Evolutionary conservation across 805 yeast genomes (phyloP).

Genomic region (Monosporozyma siamensis): DNA sequence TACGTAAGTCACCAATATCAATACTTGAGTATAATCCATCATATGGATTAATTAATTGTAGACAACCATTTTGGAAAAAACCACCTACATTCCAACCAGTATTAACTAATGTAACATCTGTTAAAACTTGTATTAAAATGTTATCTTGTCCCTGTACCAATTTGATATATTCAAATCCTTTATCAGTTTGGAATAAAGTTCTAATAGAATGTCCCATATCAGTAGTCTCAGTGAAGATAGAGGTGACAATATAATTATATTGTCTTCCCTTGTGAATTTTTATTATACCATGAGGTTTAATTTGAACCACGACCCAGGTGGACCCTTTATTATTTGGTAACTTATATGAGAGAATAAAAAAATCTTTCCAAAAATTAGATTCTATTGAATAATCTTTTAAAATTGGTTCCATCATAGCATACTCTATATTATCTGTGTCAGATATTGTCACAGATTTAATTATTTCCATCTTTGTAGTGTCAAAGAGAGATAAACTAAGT

Average conservation of each 20-base stretch:
- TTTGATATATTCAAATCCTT: not conserved
- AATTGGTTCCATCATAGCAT: conserved; percentile 1
- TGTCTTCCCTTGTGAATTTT: not conserved
- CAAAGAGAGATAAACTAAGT: not conserved
- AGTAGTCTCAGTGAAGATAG: not conserved
- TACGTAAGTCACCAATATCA: not conserved
- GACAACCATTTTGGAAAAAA: not conserved
- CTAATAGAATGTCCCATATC: not conserved
- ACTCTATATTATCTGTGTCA: not conserved
- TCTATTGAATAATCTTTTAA: not conserved
- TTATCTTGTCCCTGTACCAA: not conserved
- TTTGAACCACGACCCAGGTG: not conserved
- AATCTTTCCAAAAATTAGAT: not conserved
- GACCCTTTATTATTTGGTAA: not conserved
- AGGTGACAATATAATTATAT: not conserved
- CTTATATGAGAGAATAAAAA: not conserved
- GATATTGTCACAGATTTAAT: not conserved
- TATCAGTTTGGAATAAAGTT: not conserved
- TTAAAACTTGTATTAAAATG: not conserved
- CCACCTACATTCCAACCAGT: not conserved
- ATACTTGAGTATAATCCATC: not conserved
- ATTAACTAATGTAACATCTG: not conserved
- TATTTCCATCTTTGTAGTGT: not conserved
- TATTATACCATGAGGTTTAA: not conserved
- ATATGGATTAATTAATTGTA: not conserved